Evolutionary conservation across 2,329 filamentous ascomycete genomes (phyloP).

Genomic region (Botryotinia convoluta): DNA sequence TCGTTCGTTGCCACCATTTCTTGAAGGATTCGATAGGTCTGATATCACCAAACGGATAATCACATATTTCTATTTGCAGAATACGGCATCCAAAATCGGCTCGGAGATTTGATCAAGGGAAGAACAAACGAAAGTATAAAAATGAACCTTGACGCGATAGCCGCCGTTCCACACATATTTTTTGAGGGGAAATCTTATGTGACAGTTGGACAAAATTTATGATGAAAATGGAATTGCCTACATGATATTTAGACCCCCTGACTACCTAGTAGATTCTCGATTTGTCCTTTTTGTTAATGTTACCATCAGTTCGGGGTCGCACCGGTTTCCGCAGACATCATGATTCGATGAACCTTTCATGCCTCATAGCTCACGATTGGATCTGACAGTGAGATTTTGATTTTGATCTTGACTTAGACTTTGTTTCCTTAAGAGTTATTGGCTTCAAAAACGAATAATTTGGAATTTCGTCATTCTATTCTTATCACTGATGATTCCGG

Average conservation of each 20-base stretch:
- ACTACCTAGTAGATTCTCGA: neutral
- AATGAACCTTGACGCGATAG: slow-evolving; percentile 13
- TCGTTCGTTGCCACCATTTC: neutral
- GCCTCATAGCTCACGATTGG: neutral
- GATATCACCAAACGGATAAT: slow-evolving; percentile 5
- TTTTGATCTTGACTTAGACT: neutral
- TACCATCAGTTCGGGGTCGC: slow-evolving; percentile 11
- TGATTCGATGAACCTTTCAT: neutral
- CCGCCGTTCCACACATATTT: slow-evolving; percentile 6
- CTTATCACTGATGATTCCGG: neutral
- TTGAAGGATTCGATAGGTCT: neutral
- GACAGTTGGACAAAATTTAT: slow-evolving; percentile 6
- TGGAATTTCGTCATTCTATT: neutral
- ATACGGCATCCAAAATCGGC: slow-evolving; percentile 6
- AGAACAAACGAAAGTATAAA: neutral
- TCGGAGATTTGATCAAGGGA: slow-evolving; percentile 7
- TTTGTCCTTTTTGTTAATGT: slow-evolving; percentile 1
- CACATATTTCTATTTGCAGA: slow-evolving; percentile 8
- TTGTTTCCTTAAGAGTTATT: neutral
- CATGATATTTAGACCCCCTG: slow-evolving; percentile 10
- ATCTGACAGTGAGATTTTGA: neutral
- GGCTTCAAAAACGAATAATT: neutral
- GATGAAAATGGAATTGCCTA: slow-evolving; percentile 13
- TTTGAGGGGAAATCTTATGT: neutral
- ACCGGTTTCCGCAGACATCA: neutral